These are phyloP conservation scores for Lipomyces yamanashiensis DNA, from an alignment of 805 yeast species.

Conservation along the genomic window DNA sequence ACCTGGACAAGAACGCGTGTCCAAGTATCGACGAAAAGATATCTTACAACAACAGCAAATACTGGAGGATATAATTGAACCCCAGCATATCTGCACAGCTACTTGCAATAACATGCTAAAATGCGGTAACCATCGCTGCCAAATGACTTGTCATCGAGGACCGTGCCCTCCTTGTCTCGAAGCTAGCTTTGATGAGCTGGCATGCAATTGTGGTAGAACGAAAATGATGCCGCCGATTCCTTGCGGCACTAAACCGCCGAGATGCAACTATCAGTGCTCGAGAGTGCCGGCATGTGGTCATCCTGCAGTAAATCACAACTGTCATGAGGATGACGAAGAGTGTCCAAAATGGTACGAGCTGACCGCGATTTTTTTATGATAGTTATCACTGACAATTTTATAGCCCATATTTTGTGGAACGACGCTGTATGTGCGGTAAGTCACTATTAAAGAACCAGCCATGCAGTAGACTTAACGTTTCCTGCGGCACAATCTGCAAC, in stretches of 20 bases:
- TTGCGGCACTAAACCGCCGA: slow-evolving; percentile 43
- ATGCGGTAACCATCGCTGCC: slow-evolving; percentile 43
- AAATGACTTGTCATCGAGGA: slow-evolving; percentile 43
- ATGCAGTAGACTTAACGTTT: slow-evolving; percentile 69
- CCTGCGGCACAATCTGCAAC: slow-evolving; percentile 72
- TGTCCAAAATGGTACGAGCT: slow-evolving; percentile 69
- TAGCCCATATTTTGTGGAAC: slow-evolving; percentile 60
- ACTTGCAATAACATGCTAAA: slow-evolving; percentile 40
- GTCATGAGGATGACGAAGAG: slow-evolving; percentile 65
- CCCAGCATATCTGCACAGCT: slow-evolving; percentile 42
- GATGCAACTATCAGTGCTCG: slow-evolving; percentile 39
- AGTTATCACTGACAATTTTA: not conserved
- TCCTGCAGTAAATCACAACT: slow-evolving; percentile 56
- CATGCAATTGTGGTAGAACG: slow-evolving; percentile 44
- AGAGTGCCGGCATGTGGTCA: slow-evolving; percentile 43
- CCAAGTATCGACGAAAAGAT: slow-evolving; percentile 27
- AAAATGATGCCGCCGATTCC: slow-evolving; percentile 43
- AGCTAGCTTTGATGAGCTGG: slow-evolving; percentile 41
- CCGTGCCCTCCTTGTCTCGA: slow-evolving; percentile 44
- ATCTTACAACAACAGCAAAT: slow-evolving; percentile 45
- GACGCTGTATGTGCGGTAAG: slow-evolving; percentile 67
- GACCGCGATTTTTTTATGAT: not conserved
- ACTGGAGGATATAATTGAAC: slow-evolving; percentile 42
- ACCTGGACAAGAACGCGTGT: slow-evolving; percentile 55
- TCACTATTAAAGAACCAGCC: slow-evolving; percentile 60